phyloP scores from a whole-genome alignment of 306 rosid species.

The Neltuma alba region DNA sequence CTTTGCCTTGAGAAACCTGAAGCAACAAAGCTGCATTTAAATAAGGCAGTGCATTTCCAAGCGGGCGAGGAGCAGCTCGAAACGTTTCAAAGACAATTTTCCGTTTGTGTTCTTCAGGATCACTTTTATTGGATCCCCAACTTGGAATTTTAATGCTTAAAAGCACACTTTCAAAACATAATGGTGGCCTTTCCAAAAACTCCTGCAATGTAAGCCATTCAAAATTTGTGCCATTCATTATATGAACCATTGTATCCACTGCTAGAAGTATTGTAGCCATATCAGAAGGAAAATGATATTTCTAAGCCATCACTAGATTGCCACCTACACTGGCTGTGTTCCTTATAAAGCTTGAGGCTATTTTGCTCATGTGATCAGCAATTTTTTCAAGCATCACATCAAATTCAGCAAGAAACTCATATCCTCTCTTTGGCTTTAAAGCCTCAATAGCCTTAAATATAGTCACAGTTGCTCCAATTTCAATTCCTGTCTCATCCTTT shows the following conservation, averaged over 20 bases:
- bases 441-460: slow-evolving; percentile 68
- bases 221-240: slow-evolving; percentile 50
- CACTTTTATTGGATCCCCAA: slow-evolving; percentile 36
- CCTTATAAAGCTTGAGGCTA: slow-evolving; percentile 15
- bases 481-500: slow-evolving; percentile 61
- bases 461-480: slow-evolving; percentile 70
- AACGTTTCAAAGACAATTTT: slow-evolving; percentile 65
- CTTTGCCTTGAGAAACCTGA: slow-evolving; percentile 51
- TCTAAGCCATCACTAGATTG: slow-evolving; percentile 89
- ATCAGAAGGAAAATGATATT: slow-evolving; percentile 78
- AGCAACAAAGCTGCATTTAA: slow-evolving; percentile 82
- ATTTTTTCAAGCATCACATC: background rate
- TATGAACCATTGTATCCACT: slow-evolving; percentile 59
- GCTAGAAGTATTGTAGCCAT: slow-evolving; percentile 81
- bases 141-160: slow-evolving; percentile 67
- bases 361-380: slow-evolving; percentile 8
- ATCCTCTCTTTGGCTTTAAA: slow-evolving; percentile 34
- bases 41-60: slow-evolving; percentile 77
- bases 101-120: slow-evolving; percentile 36
- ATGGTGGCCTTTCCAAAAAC: slow-evolving; percentile 69
- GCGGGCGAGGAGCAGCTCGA: slow-evolving; percentile 83
- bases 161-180: slow-evolving; percentile 56
- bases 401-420: background rate
- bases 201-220: slow-evolving; percentile 65
- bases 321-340: slow-evolving; percentile 57